phyloP scores from a whole-genome alignment of 305 asterid genomes.

The Solanum aculeatissimum region DNA sequence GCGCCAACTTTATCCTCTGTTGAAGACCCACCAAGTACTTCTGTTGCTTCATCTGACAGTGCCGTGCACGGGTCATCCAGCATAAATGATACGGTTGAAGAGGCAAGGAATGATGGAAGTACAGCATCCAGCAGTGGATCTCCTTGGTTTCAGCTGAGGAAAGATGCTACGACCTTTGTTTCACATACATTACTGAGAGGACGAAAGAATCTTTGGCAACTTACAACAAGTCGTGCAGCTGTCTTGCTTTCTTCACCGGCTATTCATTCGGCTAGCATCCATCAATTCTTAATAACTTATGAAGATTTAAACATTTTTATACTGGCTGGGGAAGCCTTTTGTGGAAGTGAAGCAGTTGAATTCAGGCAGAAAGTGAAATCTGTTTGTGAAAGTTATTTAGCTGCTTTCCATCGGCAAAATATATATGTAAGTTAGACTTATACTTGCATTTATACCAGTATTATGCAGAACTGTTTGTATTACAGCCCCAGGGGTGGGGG shows the following conservation, averaged over 20 bases:
- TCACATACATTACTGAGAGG: conserved; percentile 88
- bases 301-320: conserved; percentile 81
- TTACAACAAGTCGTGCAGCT: conserved; percentile 87
- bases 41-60: conserved; percentile 29
- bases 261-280: conserved; percentile 82
- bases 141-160: conserved; percentile 81
- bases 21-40: conserved; percentile 29
- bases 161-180: conserved; percentile 73
- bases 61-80: conserved; percentile 24
- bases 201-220: conserved; percentile 97
- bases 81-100: conserved; percentile 32
- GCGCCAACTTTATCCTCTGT: conserved; percentile 22
- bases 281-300: conserved; percentile 88
- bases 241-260: conserved; percentile 94
- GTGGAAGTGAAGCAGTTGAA: conserved; percentile 85
- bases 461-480: not conserved
- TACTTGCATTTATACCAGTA: not conserved
- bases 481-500: not conserved
- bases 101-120: conserved; percentile 85
- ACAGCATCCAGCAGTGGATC: conserved; percentile 98
- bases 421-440: conserved; percentile 61
- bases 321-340: conserved; percentile 97
- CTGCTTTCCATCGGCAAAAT: conserved; percentile 94
- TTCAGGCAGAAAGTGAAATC: conserved; percentile 95
- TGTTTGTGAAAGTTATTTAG: conserved; percentile 74